These are phyloP conservation scores for Codiaeum variegatum DNA, from an alignment of 441 rosid genomes.

Conservation along the genomic window DNA sequence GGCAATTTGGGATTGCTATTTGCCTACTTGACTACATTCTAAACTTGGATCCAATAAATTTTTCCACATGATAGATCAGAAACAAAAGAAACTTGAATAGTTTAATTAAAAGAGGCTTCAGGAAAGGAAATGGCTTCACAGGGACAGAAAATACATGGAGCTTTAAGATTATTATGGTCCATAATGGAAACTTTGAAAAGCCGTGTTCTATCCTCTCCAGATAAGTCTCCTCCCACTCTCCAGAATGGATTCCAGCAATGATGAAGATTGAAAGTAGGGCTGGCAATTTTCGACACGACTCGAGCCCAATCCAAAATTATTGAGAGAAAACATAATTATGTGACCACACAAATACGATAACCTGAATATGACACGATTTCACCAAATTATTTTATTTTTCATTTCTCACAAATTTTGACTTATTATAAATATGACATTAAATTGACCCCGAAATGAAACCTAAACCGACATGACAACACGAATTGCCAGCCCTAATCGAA, in stretches of 20 bases:
- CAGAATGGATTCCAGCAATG: background rate
- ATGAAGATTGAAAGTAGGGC: background rate
- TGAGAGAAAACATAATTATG: no score
- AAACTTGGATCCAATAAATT: background rate
- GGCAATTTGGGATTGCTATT: background rate
- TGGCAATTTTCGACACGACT: no score
- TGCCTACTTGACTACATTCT: background rate
- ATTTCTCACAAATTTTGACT: no score
- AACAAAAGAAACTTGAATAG: background rate
- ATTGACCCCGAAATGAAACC: no score
- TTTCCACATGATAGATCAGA: background rate
- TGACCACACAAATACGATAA: no score
- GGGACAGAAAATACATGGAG: background rate
- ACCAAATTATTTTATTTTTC: no score
- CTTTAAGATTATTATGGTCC: background rate
- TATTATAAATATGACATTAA: no score
- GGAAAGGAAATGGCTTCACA: background rate
- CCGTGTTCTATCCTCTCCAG: background rate
- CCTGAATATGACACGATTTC: no score
- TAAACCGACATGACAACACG: no score
- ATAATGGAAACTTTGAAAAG: background rate
- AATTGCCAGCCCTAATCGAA: no score
- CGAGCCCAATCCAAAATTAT: no score
- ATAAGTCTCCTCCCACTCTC: background rate
- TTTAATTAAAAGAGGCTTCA: background rate